Evolutionary conservation across 2,329 filamentous ascomycete genomes (phyloP).

Genomic region (Fusarium azukiicola): DNA sequence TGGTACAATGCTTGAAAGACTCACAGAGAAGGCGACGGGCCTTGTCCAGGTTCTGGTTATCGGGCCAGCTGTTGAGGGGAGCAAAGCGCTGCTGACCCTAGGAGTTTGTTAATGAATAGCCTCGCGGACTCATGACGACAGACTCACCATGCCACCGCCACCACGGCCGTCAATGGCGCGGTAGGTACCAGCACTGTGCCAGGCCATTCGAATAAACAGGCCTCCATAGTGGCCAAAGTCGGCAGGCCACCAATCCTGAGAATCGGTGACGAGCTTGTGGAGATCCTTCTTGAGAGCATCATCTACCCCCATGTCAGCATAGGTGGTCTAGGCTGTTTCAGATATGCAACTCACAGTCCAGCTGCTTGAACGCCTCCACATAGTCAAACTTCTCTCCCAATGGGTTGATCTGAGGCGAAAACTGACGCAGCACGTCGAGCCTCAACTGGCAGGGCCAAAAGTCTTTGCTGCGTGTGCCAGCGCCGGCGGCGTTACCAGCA

Average conservation of each 20-base stretch:
- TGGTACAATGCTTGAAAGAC: background rate
- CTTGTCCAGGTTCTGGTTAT: slow-evolving; percentile 90
- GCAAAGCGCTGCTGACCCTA: slow-evolving; percentile 88
- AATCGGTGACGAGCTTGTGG: slow-evolving; percentile 86
- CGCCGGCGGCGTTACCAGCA: slow-evolving; percentile 71
- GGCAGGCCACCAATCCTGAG: slow-evolving; percentile 90
- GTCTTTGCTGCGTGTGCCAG: slow-evolving; percentile 84
- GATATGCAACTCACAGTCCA: slow-evolving; percentile 71
- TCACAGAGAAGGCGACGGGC: slow-evolving; percentile 86
- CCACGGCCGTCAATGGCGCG: slow-evolving; percentile 88
- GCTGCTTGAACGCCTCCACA: slow-evolving; percentile 84
- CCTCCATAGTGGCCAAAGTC: slow-evolving; percentile 91
- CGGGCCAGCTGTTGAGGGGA: slow-evolving; percentile 90
- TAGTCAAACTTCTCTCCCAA: slow-evolving; percentile 85
- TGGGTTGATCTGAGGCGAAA: slow-evolving; percentile 82
- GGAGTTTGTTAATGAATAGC: background rate
- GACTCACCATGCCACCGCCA: slow-evolving; percentile 79
- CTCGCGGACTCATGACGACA: background rate
- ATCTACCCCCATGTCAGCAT: slow-evolving; percentile 52
- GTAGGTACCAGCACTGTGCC: slow-evolving; percentile 91
- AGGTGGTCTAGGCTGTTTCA: background rate
- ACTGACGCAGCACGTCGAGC: slow-evolving; percentile 87
- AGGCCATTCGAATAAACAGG: slow-evolving; percentile 90
- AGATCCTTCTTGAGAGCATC: slow-evolving; percentile 87
- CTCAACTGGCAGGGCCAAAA: slow-evolving; percentile 87